phyloP scores from a whole-genome alignment of 495 filamentous ascomycete genomes.

The Penicillium atrosanguineum region DNA sequence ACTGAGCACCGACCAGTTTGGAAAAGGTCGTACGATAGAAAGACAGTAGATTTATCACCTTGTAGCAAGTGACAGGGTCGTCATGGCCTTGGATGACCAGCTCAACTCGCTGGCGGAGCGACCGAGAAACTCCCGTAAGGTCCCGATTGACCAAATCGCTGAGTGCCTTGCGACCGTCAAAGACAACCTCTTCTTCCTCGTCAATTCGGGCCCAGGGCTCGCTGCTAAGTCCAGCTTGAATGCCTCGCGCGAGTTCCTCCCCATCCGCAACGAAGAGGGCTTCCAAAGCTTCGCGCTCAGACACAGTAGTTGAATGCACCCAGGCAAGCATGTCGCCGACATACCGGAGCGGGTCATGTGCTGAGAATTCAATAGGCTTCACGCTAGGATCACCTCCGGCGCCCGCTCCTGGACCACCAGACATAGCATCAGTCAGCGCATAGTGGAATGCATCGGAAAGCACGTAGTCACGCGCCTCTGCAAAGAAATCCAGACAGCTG shows the following conservation, averaged over 20 bases:
- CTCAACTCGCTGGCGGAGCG: slow-evolving; percentile 79
- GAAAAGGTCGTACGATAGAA: slow-evolving; percentile 88
- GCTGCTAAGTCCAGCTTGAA: slow-evolving; percentile 80
- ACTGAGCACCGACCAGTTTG: slow-evolving; percentile 68
- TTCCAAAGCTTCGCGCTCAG: slow-evolving; percentile 90
- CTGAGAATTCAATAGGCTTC: slow-evolving; percentile 92
- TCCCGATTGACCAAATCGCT: slow-evolving; percentile 87
- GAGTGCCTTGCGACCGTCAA: slow-evolving; percentile 80
- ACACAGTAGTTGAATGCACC: slow-evolving; percentile 90
- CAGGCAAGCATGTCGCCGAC: slow-evolving; percentile 98
- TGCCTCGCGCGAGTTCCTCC: slow-evolving; percentile 83
- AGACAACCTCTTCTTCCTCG: slow-evolving; percentile 60
- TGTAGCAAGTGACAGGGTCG: slow-evolving; percentile 83
- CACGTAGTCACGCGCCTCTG: slow-evolving; percentile 83
- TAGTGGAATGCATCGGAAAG: slow-evolving; percentile 88
- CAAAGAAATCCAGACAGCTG: slow-evolving; percentile 90
- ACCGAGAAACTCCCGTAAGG: slow-evolving; percentile 71
- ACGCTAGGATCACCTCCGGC: slow-evolving; percentile 47
- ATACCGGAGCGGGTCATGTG: slow-evolving; percentile 89
- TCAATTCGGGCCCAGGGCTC: slow-evolving; percentile 75
- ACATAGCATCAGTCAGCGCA: slow-evolving; percentile 73
- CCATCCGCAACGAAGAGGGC: slow-evolving; percentile 87
- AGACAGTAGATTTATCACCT: slow-evolving; percentile 78
- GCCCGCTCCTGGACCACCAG: slow-evolving; percentile 24
- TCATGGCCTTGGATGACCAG: slow-evolving; percentile 91